Base-by-base conservation (phyloP, 805 yeast genomes). In the Ogataea chonburiensis region DNA sequence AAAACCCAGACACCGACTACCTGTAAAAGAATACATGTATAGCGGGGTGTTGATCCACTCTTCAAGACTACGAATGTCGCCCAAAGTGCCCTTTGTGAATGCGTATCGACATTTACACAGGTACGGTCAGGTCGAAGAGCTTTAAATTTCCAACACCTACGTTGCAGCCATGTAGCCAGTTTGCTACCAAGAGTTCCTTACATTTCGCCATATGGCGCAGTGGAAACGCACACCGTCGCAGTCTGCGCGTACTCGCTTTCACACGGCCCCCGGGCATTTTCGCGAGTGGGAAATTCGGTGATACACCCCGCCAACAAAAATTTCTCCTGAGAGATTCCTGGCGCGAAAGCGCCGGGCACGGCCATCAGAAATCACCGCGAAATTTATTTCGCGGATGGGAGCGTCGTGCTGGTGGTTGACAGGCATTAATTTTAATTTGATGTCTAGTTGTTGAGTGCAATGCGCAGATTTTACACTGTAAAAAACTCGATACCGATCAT, bases 251-350 rank as follows among this genome's bases (percentile, higher is more conserved):
- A 60, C 65, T 60, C 61, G 63, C 50, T 36, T 38, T 47, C 65
- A 53, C 35, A 55, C 55, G 60, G 55, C 40, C 28, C 33, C 23
- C 24, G 29, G 31, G 43, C 38, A 31, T n/a, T 5, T 18, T 33
- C 22, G 62, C 63, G 64, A 61, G 66, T 61, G 66, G 66, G 66
- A 61, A 61, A 61, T 61, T 61, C 66, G 66, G 66, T 61, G 66
- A 60, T 50, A 42, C 48, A 37, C 61, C 42, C 58, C 53, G 42
- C 56, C 55, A 49, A 31, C 24, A 13, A 38, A 34, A 44, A 39
- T 33, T 56, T 52, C 63, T 58, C 64, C 34, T 55, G 63, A 58
- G 64, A 58, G 63, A 50, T 37, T 49, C 65, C 63, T 33, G 52
- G 64, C 64, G 66, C 50, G 64, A 34, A 58, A 57, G 50, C 65